Evolutionary conservation across 179 eudicot genomes (phyloP).

Genomic region (Heliamphora pulchella): DNA sequence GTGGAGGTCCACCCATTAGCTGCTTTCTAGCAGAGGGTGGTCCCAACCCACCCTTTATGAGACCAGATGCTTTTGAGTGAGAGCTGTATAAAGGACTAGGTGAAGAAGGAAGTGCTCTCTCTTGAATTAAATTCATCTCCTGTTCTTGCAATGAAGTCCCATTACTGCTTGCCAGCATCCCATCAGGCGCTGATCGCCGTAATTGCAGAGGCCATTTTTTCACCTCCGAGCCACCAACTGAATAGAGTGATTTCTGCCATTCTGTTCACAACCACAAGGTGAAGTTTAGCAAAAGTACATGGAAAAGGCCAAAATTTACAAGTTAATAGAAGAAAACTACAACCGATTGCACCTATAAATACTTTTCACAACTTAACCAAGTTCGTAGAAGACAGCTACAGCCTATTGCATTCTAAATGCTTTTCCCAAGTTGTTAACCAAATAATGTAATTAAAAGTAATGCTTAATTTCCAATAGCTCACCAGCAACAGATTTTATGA

Average conservation of each 20-base stretch:
- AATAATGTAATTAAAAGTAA: too few relatives aligned
- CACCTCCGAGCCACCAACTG: slow-evolving; percentile 82
- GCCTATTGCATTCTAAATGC: too few relatives aligned
- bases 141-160: slow-evolving; percentile 81
- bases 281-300: background rate
- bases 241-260: slow-evolving; percentile 95
- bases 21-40: slow-evolving; percentile 68
- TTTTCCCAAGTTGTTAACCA: too few relatives aligned
- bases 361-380: background rate
- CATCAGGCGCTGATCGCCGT: slow-evolving; percentile 72
- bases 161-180: slow-evolving; percentile 58
- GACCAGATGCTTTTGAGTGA: slow-evolving; percentile 65
- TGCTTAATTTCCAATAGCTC: too few relatives aligned
- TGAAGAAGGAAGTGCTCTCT: slow-evolving; percentile 72
- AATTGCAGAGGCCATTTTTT: slow-evolving; percentile 93
- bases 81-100: slow-evolving; percentile 71
- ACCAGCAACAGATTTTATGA: background rate
- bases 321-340: background rate
- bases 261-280: slow-evolving; percentile 36
- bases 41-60: slow-evolving; percentile 74
- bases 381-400: too few relatives aligned
- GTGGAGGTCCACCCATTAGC: slow-evolving; percentile 58
- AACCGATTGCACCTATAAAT: background rate
- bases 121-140: slow-evolving; percentile 55
- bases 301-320: background rate